Percentiles rank a stretch among this genome's conserved stretches.
Evolutionary conservation across 306 rosid genomes (phyloP).

Genomic region (Mimosa pudica): DNA sequence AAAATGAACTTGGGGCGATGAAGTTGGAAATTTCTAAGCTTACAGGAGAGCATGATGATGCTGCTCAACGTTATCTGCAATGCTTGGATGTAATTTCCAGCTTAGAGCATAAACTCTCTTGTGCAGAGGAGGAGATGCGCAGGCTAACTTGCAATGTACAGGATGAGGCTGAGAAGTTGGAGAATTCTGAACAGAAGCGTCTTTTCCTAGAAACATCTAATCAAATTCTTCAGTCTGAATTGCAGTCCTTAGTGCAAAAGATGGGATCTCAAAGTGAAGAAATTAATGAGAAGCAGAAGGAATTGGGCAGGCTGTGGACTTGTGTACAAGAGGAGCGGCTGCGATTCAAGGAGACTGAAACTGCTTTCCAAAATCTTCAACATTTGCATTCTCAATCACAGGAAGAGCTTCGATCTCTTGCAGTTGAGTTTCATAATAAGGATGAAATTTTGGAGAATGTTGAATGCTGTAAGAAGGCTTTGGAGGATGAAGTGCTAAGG

Average conservation of each 20-base stretch:
- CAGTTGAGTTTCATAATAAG: conserved; percentile 62
- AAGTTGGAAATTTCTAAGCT: conserved; percentile 60
- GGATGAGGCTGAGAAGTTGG: conserved; percentile 59
- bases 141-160: conserved; percentile 62
- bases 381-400: conserved; percentile 84
- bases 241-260: conserved; percentile 65
- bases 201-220: conserved; percentile 71
- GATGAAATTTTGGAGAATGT: conserved; percentile 55
- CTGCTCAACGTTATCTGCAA: conserved; percentile 69
- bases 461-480: conserved; percentile 59
- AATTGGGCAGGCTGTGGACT: conserved; percentile 81
- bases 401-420: conserved; percentile 81
- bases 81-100: conserved; percentile 70
- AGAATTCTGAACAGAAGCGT: conserved; percentile 68
- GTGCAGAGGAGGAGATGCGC: conserved; percentile 66
- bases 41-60: conserved; percentile 73
- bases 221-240: conserved; percentile 71
- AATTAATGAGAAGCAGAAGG: conserved; percentile 84
- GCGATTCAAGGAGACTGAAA: conserved; percentile 84
- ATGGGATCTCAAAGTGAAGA: conserved; percentile 81
- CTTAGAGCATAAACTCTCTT: conserved; percentile 66
- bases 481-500: conserved; percentile 68
- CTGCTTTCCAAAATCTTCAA: conserved; percentile 95
- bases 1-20: conserved; percentile 58
- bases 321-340: conserved; percentile 80